Conservation (phyloP, 208 protist genomes). For the Leishmania gerbilli region DNA sequence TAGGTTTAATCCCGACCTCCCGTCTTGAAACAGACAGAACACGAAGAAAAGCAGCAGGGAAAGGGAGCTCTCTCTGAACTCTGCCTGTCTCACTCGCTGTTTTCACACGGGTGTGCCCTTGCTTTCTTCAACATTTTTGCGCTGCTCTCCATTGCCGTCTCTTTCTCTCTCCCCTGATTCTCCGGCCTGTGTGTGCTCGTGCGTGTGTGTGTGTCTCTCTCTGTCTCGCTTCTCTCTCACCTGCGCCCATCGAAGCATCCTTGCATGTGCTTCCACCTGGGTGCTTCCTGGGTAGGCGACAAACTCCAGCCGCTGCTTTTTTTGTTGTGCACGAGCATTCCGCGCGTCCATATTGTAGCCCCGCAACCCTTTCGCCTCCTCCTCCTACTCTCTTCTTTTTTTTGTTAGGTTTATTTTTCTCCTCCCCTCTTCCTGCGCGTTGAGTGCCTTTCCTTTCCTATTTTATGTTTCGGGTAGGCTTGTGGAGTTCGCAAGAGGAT, state of each 20-base stretch:
- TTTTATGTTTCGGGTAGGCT: not conserved
- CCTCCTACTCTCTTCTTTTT: not conserved
- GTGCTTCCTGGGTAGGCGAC: not conserved
- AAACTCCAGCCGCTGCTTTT: not conserved
- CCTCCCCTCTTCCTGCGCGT: too few relatives aligned
- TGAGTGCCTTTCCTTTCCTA: not conserved
- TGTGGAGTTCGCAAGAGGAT: not conserved
- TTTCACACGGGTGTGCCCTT: not conserved
- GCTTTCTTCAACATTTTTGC: not conserved
- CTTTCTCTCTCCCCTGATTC: not conserved
- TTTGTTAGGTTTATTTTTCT: too few relatives aligned
- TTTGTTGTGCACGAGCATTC: not conserved
- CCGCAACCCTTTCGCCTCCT: not conserved
- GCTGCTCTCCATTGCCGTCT: not conserved
- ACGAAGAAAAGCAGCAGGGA: not conserved
- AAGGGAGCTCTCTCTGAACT: not conserved
- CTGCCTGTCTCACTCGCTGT: not conserved
- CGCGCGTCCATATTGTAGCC: not conserved
- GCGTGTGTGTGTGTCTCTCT: not conserved
- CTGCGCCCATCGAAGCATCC: not conserved
- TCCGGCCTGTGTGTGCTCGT: not conserved
- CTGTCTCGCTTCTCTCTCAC: not conserved
- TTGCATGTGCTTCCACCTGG: not conserved
- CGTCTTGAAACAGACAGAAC: not conserved
- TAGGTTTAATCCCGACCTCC: not conserved